Evolutionary conservation across 2,329 filamentous ascomycete species (phyloP).

Genomic region (Fusarium buharicum): DNA sequence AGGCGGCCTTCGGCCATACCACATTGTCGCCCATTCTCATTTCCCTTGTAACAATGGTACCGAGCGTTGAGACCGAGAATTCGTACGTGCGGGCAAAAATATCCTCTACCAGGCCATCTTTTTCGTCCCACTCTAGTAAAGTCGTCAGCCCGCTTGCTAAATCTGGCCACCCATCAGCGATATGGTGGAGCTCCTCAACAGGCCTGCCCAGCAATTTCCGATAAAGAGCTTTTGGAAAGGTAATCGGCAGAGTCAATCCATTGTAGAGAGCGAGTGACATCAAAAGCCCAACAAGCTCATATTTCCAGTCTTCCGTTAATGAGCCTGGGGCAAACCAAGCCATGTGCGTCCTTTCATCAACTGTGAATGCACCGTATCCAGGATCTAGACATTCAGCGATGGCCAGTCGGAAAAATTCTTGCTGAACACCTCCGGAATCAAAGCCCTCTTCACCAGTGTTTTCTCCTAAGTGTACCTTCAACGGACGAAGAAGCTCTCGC

Average conservation of each 20-base stretch:
- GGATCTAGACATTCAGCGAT: slow-evolving; percentile 83
- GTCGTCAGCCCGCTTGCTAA: slow-evolving; percentile 78
- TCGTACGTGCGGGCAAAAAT: slow-evolving; percentile 87
- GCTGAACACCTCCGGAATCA: slow-evolving; percentile 94
- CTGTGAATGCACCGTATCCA: slow-evolving; percentile 81
- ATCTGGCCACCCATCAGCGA: slow-evolving; percentile 88
- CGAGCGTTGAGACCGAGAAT: slow-evolving; percentile 74
- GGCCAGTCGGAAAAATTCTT: slow-evolving; percentile 91
- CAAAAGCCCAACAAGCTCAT: slow-evolving; percentile 87
- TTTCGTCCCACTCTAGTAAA: slow-evolving; percentile 80
- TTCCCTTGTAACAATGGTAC: slow-evolving; percentile 65
- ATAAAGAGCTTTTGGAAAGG: slow-evolving; percentile 87
- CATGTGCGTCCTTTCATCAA: slow-evolving; percentile 79
- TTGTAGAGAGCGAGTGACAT: slow-evolving; percentile 93
- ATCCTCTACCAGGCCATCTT: slow-evolving; percentile 80
- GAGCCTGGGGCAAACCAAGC: slow-evolving; percentile 89
- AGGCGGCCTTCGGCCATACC: slow-evolving; percentile 65
- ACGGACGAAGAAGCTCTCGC: slow-evolving; percentile 81
- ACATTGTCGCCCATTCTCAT: slow-evolving; percentile 58
- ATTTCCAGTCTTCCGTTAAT: slow-evolving; percentile 86
- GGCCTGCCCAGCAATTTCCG: slow-evolving; percentile 77
- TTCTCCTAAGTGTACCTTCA: slow-evolving; percentile 89
- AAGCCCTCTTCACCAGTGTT: slow-evolving; percentile 86
- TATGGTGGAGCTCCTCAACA: slow-evolving; percentile 76
- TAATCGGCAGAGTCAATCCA: slow-evolving; percentile 88